These are phyloP conservation scores for Hirschioporus abietinus DNA, from an alignment of 768 basidiomycete species.

Conservation along the genomic window DNA sequence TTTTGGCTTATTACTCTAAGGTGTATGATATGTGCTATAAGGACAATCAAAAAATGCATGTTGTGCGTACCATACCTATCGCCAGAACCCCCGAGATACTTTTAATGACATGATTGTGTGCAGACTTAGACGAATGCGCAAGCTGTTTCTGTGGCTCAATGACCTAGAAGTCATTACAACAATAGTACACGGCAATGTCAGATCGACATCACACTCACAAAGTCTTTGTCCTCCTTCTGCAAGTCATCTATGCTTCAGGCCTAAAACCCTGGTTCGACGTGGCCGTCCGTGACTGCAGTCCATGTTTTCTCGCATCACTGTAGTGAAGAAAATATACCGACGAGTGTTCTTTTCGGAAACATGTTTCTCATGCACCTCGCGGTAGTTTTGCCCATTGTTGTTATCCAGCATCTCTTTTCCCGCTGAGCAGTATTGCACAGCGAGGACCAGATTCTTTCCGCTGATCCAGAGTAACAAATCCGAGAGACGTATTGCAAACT, in stretches of 20 bases:
- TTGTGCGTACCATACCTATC: neutral
- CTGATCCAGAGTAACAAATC: constrained; percentile 75
- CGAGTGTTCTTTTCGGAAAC: constrained; percentile 13
- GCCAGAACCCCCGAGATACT: neutral
- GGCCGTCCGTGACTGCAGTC: too few relatives aligned
- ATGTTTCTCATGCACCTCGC: constrained; percentile 53
- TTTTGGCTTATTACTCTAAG: neutral
- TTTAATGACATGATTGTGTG: neutral
- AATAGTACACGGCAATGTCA: neutral
- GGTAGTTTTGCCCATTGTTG: constrained; percentile 75
- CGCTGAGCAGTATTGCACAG: constrained; percentile 63
- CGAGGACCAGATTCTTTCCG: constrained; percentile 77
- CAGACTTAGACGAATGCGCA: neutral
- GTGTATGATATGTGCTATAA: neutral
- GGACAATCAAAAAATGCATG: neutral
- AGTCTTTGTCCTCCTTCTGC: too few relatives aligned
- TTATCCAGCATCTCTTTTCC: constrained; percentile 92
- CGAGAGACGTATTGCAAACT: constrained; percentile 68
- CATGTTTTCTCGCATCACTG: too few relatives aligned
- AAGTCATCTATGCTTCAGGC: too few relatives aligned
- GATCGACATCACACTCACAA: too few relatives aligned
- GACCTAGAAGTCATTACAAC: neutral
- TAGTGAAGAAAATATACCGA: constrained; percentile 10
- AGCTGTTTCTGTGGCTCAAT: neutral
- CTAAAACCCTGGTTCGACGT: too few relatives aligned